phyloP scores from a whole-genome alignment of 2,329 filamentous ascomycete genomes.

The Fusarium temperatum region DNA sequence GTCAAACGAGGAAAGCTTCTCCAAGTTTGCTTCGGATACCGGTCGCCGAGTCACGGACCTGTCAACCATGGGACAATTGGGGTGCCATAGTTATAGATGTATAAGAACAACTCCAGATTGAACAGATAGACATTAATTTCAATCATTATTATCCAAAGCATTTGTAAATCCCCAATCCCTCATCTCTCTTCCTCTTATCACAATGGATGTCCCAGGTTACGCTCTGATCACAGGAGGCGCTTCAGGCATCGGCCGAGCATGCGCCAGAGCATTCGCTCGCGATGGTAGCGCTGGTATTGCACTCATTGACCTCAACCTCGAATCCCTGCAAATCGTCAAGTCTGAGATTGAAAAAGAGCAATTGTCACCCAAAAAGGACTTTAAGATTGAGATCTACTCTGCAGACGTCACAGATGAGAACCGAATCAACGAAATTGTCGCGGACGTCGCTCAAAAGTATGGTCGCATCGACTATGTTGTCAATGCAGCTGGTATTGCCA shows the following conservation, averaged over 20 bases:
- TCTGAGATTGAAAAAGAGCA: conserved; percentile 31
- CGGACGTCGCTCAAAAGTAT: conserved; percentile 42
- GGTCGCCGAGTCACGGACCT: not conserved
- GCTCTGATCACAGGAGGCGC: conserved; percentile 45
- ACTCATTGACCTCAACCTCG: conserved; percentile 40
- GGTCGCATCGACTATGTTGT: conserved; percentile 53
- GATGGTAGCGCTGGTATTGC: conserved; percentile 44
- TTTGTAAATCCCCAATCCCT: too few species aligned
- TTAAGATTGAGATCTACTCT: conserved; percentile 3
- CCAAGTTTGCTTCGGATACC: conserved; percentile 1
- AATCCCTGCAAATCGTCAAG: conserved; percentile 26
- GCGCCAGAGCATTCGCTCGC: conserved; percentile 40
- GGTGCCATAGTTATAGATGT: not conserved
- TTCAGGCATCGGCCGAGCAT: conserved; percentile 46
- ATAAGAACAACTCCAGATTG: not conserved
- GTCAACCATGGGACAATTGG: too few species aligned
- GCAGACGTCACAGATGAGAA: conserved; percentile 46
- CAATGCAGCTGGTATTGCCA: conserved; percentile 52
- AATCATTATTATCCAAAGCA: too few species aligned
- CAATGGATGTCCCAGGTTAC: conserved; percentile 44
- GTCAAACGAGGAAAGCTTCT: conserved; percentile 14
- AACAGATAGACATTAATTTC: too few species aligned
- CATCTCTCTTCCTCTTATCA: too few species aligned
- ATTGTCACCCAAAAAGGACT: not conserved
- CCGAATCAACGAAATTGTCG: conserved; percentile 34